Evolutionary conservation across 163 green algal genomes (phyloP), one percentile per base, ranked within the genome.

Genomic region (Chlamydomonas reinhardtii): DNA sequence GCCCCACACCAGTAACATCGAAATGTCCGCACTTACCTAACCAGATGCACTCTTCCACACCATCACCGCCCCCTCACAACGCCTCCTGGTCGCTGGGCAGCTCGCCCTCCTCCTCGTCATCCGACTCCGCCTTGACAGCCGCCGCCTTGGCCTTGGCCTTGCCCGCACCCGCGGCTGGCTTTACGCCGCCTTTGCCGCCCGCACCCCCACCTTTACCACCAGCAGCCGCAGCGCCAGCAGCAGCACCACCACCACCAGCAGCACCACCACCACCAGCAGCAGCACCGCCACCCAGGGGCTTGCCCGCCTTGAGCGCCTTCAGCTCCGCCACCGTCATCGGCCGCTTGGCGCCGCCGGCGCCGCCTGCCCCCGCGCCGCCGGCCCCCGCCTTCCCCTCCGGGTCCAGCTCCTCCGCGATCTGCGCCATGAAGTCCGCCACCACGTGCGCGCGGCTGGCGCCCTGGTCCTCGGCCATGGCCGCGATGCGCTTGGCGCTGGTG

Each of bases 61-160:
- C n/a, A n/a, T 54, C 8, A 54, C 43, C 11, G 4, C 24, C 43
- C 25, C 24, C 43, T 65, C 34, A 72, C 32, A 4, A 29, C n/a
- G 64, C 77, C 66, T 76, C 78, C 32, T 86, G 34, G 9, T 86
- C 80, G 17, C 66, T 86, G 6, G 80, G 80, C 69, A 86, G 56
- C 59, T 86, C 80, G 0, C 80, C 80, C 69, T 86, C 80, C 70
- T 86, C 80, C 56, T 86, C 80, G 35, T 79, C 80, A 9, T 56
- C 48, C 14, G 69, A 79, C 4, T 64, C 59, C 34, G 66, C 80
- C 27, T 52, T 71, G 34, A 20, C 80, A 0, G 69, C 48, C 62
- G n/a, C 66, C n/a, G 66, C 66, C 2, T 4, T 37, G 29, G 5
- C 17, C 64, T 70, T 39, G 65, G 15, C 66, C 15, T n/a, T 14